Base-by-base conservation (phyloP, 139 green algal species). In the Tetradesmus obliquus region DNA sequence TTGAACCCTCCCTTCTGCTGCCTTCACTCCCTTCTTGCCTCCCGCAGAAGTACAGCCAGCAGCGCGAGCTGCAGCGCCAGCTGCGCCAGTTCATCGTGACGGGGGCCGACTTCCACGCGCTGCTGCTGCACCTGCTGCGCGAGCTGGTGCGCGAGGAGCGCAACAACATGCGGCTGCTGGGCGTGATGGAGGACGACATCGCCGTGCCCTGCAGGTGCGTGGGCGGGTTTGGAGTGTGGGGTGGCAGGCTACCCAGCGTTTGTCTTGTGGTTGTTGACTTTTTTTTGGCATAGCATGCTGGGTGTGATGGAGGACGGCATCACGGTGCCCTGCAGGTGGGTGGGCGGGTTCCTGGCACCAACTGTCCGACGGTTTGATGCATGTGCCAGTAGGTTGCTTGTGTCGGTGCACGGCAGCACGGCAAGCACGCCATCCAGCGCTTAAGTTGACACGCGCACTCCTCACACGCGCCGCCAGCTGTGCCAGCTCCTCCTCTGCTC, bases 1-100 rank as follows among this genome's bases (percentile, higher is more conserved):
- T n/a, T n/a, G n/a, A n/a, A n/a, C n/a, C n/a, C n/a, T n/a, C n/a
- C n/a, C n/a, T n/a, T 20, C 13, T 79, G 69, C 69, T 79, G 69
- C 69, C 7, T 79, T 10, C 15, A n/a, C 17, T 3, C 69, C 17
- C 15, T 9, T 20, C 19, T 53, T 51, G 74, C 6, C 58, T 6
- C 12, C 74, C 96, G 19, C 98, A 99, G 94, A 99, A 99, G 95
- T 97, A 96, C 94, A 96, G 94, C 87, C 96, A 99, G 84, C 98
- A 99, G 94, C 97, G 98, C 89, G 92, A 93, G 79, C 92, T 99
- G 93, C 82, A 94, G 85, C 95, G 95, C 79, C 97, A 96, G 89
- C 98, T 99, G 86, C 91, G 92, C 32, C 86, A 60, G n/a, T 94
- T 90, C 93, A 89, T 95, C 55, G 93, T 92, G 58, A 90, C 90